Conservation (phyloP, 345 rosid species). For the Citrus unshiu region DNA sequence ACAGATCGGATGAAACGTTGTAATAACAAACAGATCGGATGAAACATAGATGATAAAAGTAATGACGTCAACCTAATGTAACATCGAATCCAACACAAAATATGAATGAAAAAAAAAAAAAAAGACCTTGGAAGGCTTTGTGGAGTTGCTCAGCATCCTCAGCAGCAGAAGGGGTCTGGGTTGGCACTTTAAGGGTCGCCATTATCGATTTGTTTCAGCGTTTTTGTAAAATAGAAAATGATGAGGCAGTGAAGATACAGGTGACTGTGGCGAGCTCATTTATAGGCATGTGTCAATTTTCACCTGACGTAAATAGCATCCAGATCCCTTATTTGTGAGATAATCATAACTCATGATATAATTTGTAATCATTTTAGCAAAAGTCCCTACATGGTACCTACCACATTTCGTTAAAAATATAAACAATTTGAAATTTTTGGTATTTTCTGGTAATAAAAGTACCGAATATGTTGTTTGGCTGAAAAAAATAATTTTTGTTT, state of each 20-base stretch:
- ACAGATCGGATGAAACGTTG: neutral
- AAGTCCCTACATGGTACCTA: too few species aligned
- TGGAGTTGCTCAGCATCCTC: constrained; percentile 89
- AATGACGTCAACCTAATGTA: neutral
- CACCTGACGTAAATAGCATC: neutral
- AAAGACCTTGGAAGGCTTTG: constrained; percentile 71
- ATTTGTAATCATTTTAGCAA: too few species aligned
- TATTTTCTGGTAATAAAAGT: too few species aligned
- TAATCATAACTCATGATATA: neutral
- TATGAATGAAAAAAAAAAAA: neutral
- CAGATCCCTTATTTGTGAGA: neutral
- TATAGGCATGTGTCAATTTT: neutral
- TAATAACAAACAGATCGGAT: neutral
- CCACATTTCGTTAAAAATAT: too few species aligned
- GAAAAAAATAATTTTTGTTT: too few species aligned
- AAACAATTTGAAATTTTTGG: too few species aligned
- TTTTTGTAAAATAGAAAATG: constrained; percentile 16
- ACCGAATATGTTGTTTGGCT: too few species aligned
- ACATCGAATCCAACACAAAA: neutral
- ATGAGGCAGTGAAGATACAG: neutral
- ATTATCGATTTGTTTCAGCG: constrained; percentile 28
- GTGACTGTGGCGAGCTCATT: neutral
- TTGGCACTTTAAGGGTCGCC: constrained; percentile 72
- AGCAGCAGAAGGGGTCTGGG: constrained; percentile 58
- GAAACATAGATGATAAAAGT: neutral